Conservation (phyloP, 2,329 filamentous ascomycete genomes). For the Trichothecium sympodiale region DNA sequence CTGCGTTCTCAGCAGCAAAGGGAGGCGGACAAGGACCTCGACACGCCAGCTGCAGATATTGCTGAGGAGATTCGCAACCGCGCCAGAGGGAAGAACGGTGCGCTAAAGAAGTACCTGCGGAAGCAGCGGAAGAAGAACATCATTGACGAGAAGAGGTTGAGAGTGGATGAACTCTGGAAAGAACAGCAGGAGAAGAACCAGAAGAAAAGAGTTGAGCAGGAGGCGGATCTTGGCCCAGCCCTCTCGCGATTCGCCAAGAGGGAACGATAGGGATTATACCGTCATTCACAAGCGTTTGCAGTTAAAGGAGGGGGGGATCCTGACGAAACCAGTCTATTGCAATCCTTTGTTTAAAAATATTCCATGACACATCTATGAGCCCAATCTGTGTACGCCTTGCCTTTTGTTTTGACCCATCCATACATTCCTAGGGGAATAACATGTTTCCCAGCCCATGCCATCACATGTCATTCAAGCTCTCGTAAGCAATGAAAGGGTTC, state of each 20-base stretch:
- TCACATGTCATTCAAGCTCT: no score
- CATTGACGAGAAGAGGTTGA: slow-evolving; percentile 87
- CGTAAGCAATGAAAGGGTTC: slow-evolving; percentile 2
- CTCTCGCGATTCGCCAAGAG: slow-evolving; percentile 76
- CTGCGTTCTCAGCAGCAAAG: slow-evolving; percentile 68
- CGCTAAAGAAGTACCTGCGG: slow-evolving; percentile 74
- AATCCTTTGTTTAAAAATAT: no score
- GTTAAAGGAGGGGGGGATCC: no score
- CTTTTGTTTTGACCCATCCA: no score
- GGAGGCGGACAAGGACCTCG: slow-evolving; percentile 67
- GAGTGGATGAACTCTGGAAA: slow-evolving; percentile 72
- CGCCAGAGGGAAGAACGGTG: slow-evolving; percentile 81
- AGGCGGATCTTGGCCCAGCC: slow-evolving; percentile 72
- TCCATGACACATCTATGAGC: no score
- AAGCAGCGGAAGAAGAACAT: slow-evolving; percentile 92
- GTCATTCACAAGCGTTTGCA: no score
- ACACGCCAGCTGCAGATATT: slow-evolving; percentile 49
- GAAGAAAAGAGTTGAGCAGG: slow-evolving; percentile 49
- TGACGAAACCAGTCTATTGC: no score
- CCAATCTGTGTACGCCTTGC: no score
- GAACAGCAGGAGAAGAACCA: slow-evolving; percentile 58
- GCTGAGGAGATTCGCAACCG: slow-evolving; percentile 60
- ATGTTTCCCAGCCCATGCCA: no score
- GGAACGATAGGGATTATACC: slow-evolving; percentile 25
- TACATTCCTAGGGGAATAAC: no score